These are phyloP conservation scores for Microdochium paspali DNA, from an alignment of 2,329 filamentous ascomycete genomes.

Conservation along the genomic window DNA sequence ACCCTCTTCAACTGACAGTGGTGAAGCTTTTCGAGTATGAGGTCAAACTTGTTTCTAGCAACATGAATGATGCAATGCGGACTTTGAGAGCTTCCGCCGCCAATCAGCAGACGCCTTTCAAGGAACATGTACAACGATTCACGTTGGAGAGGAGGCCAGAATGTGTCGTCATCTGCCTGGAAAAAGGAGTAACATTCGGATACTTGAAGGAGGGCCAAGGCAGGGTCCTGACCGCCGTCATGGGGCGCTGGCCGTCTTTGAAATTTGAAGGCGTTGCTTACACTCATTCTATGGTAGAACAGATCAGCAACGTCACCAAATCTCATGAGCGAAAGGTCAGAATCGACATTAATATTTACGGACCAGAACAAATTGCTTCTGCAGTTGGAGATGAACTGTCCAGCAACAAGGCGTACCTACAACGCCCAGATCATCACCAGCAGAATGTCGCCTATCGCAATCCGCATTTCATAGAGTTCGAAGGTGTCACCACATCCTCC, in stretches of 20 bases:
- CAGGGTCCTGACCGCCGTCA: constrained; percentile 8
- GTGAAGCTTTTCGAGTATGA: constrained; percentile 13
- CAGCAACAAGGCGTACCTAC: constrained; percentile 21
- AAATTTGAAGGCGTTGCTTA: constrained; percentile 13
- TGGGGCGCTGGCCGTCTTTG: constrained; percentile 5
- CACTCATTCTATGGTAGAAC: constrained; percentile 9
- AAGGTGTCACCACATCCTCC: constrained; percentile 8
- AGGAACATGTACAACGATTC: constrained; percentile 9
- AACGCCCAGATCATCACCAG: constrained; percentile 17
- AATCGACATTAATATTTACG: constrained; percentile 27
- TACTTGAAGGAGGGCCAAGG: constrained; percentile 10
- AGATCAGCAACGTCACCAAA: constrained; percentile 14
- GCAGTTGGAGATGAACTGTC: constrained; percentile 19
- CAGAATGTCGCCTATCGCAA: constrained; percentile 15
- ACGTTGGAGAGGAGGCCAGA: constrained; percentile 6
- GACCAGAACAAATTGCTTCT: constrained; percentile 9
- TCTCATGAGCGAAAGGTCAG: constrained; percentile 16
- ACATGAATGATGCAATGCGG: constrained; percentile 9
- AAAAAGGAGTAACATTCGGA: constrained; percentile 12
- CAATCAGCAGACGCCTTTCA: constrained; percentile 1
- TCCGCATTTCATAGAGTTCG: constrained; percentile 18
- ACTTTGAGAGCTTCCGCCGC: constrained; percentile 6
- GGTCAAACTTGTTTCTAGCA: constrained; percentile 11
- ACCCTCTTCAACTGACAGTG: neutral
- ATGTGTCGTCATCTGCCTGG: constrained; percentile 12